Percentiles rank a stretch among this genome's conserved stretches.
Conservation (phyloP, 768 basidiomycete species). For the Tylopilus sp. region DNA sequence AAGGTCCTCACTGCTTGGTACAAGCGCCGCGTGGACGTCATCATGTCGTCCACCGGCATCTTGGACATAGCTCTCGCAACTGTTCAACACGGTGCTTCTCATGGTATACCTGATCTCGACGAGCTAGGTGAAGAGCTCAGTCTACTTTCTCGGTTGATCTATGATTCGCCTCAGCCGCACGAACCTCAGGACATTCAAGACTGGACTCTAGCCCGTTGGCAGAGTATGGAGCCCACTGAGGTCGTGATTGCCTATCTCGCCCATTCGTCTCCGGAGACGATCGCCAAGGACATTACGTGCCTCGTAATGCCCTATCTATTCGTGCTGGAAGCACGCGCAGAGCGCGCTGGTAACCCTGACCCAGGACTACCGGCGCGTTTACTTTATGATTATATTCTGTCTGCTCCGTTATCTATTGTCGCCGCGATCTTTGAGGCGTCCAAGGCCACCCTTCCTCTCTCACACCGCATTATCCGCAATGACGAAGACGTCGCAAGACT, state of each 20-base stretch:
- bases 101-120: slow-evolving; percentile 74
- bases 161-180: slow-evolving; percentile 59
- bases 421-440: slow-evolving; percentile 85
- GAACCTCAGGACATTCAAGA: slow-evolving; percentile 47
- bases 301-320: slow-evolving; percentile 92
- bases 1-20: slow-evolving; percentile 72
- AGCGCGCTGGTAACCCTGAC: slow-evolving; percentile 74
- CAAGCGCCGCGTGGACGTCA: slow-evolving; percentile 52
- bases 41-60: slow-evolving; percentile 68
- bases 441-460: slow-evolving; percentile 75
- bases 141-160: slow-evolving; percentile 81
- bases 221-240: slow-evolving; percentile 55
- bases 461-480: slow-evolving; percentile 71
- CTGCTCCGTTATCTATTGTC: slow-evolving; percentile 61
- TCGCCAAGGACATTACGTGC: slow-evolving; percentile 65
- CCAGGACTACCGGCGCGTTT: slow-evolving; percentile 58
- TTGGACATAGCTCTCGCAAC: slow-evolving; percentile 75
- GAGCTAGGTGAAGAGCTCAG: slow-evolving; percentile 89
- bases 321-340: slow-evolving; percentile 84
- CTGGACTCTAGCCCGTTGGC: slow-evolving; percentile 79
- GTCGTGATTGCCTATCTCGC: slow-evolving; percentile 75
- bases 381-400: slow-evolving; percentile 70
- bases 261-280: slow-evolving; percentile 59
- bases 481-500: slow-evolving; percentile 84
- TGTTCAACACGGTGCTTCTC: slow-evolving; percentile 83